Base-by-base conservation (phyloP, 108 stramenopile genomes). In the Cyclostephanos invisitatus region DNA sequence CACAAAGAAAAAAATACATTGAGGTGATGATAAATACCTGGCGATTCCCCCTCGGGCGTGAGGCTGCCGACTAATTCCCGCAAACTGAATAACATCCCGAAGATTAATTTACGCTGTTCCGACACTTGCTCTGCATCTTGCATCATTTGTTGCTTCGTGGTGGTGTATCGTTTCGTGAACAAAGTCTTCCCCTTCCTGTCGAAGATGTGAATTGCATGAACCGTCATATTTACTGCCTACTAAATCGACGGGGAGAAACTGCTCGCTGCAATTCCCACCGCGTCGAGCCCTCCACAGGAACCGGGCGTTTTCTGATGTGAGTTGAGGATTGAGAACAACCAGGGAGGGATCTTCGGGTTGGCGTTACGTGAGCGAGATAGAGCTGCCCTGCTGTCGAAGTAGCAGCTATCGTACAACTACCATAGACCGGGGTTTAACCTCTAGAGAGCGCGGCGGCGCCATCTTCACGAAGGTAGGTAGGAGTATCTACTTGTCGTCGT, bases 1-100 rank as follows among this genome's bases (percentile, higher is more conserved):
- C 29, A 27, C 27, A 29, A 27, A 57, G 25, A 28, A 17, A 29
- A 57, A 57, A 4, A 14, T 56, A 27, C 56, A 27, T 35, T 5
- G 3, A 11, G 1, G 7, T 27, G 27, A 27, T 5, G 12, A 57
- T 57, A 21, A 11, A 12, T 57, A 83, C 82, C 60, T 57, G 68
- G 50, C 20, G 56, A 25, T 14, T 67, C 75, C 5, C 75, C 56
- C 64, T 83, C 78, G 12, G 94, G 91, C n/a, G 85, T 85, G 24
- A 95, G 64, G 65, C 75, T 86, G n/a, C 88, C 83, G 14, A 86
- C 83, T 10, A 95, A 65, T 67, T 95, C 94, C 24, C 88, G 73
- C 5, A 95, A 77, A 46, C 90, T 91, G 75, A 90, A 93, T 7
- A 95, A 55, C 94, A 95, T 95, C 15, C 94, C 94, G 88, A 93